Evolutionary conservation across 352 stramenopile genomes (phyloP), one percentile per base, ranked within the genome.

Genomic region (Pythium angustatum): DNA sequence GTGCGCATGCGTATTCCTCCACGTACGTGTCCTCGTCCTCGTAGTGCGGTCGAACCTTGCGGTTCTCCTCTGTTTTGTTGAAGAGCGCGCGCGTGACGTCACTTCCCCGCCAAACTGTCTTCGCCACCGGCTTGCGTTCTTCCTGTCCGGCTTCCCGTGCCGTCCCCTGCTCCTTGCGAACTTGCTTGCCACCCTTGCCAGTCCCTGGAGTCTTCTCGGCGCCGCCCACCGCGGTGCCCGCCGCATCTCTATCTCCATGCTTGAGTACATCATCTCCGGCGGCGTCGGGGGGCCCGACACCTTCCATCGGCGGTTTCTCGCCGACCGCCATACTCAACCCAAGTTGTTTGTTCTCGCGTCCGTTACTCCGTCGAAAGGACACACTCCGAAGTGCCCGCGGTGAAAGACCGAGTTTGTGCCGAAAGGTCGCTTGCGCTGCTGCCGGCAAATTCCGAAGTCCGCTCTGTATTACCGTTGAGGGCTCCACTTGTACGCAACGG

Each of bases 361-460:
- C 40, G 14, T 47, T 47, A 8, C 33, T 14, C 33, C 33, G 33
- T 14, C 33, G 33, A 38, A 47, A 22, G 12, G 40, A 17, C 40
- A 24, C 40, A 47, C 40, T 47, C n/a, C 40, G 40, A 47, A 47
- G 40, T 19, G 40, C 14, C 40, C 40, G 12, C 40, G 40, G 40
- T 19, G n/a, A 47, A 14, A 38, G 33, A 14, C n/a, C 9, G 17
- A 24, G 40, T 17, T n/a, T n/a, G 40, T 19, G 40, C 40, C 40
- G 40, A 47, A 22, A 22, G 17, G 40, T 47, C 40, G 40, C 40
- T 47, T 47, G 40, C 17, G 40, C 17, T 8, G 8, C 21, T 22
- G 40, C 14, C 40, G 14, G 40, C 40, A 47, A 47, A 47, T 47
- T 47, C 40, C 40, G 40, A 47, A 47, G 40, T 47, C 8, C n/a